Evolutionary conservation across 148 eudicot species (phyloP), one percentile per base, ranked within the genome.

Genomic region (Chenopodium album): DNA sequence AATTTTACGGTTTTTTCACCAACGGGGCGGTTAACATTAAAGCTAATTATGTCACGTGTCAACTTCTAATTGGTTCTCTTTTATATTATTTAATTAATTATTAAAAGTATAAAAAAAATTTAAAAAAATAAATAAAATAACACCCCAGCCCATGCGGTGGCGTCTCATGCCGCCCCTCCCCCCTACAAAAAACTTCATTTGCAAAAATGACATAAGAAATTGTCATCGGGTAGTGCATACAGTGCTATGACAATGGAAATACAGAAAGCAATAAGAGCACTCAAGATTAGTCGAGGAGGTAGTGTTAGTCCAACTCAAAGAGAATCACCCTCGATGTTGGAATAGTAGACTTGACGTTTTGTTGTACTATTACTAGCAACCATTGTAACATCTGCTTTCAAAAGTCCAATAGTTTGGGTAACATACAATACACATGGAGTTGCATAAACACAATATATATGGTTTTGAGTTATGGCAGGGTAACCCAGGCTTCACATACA

Each of bases 231-330:
- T 73, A 96, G 99, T 46, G 97, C 94, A 80, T 97, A 96, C 86
- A 96, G 98, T 83, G 99, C 98, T 79, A 96, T 94, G 99, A 90
- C 90, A 9, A 79, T 94, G 98, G 99, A 96, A 86, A 96, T 96
- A 86, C 95, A 96, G 69, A 96, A 94, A 80, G 94, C 90, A 34
- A 80, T 96, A 47, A 86, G 83, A 69, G 98, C 93, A n/a, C 88
- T 96, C 65, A 92, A 87, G 79, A 84, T 94, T n/a, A 95, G 89
- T 78, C 90, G 94, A 79, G 90, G 94, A 32, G 95, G 97, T 56
- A 93, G 96, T 66, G 92, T 92, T 78, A 95, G 96, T 92, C 97
- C 96, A 77, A 92, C 92, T 0, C 94, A 91, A 29, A 89, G 94
- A 83, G 90, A 88, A 47, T 83, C 93, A 1, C 87, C 86, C 63